Base-by-base conservation (phyloP, 805 yeast species). In the Brettanomyces sp. region DNA sequence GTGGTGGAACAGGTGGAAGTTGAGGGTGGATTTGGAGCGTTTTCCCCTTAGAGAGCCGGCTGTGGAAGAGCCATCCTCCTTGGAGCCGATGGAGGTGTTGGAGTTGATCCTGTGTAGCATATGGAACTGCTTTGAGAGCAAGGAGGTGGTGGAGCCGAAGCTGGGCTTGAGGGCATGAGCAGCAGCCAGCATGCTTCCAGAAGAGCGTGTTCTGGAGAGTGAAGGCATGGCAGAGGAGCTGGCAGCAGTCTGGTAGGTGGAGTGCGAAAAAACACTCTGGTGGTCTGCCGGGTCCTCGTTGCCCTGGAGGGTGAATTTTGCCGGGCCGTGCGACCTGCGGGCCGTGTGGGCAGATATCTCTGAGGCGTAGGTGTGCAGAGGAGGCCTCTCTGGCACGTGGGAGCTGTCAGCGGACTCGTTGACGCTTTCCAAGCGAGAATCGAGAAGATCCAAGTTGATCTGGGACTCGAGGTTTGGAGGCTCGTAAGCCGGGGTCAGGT, bases 401-500 rank as follows among this genome's bases (percentile, higher is more conserved):
- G 22, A n/a, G 14, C 22, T 6, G 22, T n/a, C 37, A 18, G 37
- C 8, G 14, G 37, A 35, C 8, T 35, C 22, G 24, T 51, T 53
- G 9, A 58, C 53, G 13, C 51, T 53, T 36, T 55, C 50, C 22
- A 66, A 51, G 28, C 68, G 51, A 5, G 62, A 56, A 42, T 65
- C 65, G 43, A 66, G 49, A 8, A 58, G 45, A 30, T 56, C 65
- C 35, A 66, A 39, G 41, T 65, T 63, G 40, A 60, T 52, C 8
- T 35, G 39, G 21, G 52, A 33, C 9, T 44, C 39, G 11, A 11
- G 9, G 23, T 36, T 32, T 13, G 43, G 48, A 1, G 77, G 69
- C 2, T 70, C 72, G 60, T 88, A 89, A 2, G 76, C 74, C 0
- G 97, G 97, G 2, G 96, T 81, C 24, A 82, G 64, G 44, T 75